Conservation (phyloP, 345 rosid species). For the Brassica juncea region DNA sequence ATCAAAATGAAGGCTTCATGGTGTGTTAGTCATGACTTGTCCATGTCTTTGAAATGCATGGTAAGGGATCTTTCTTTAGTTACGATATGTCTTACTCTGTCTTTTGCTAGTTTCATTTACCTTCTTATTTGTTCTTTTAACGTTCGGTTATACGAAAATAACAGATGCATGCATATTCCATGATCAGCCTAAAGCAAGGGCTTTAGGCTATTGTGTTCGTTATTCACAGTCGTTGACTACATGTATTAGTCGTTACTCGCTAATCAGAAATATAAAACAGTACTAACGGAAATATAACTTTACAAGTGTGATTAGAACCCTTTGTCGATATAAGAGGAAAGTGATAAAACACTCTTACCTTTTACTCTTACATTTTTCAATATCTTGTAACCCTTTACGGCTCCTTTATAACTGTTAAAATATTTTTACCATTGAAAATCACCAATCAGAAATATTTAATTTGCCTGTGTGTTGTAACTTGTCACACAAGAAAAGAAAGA, state of each 20-base stretch:
- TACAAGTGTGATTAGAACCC: too few species aligned
- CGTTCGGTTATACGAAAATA: not conserved
- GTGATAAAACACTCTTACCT: too few species aligned
- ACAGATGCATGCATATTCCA: not conserved
- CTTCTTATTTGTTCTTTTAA: not conserved
- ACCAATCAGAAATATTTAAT: too few species aligned
- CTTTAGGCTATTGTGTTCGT: not conserved
- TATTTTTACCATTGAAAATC: too few species aligned
- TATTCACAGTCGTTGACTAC: too few species aligned
- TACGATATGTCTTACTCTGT: not conserved
- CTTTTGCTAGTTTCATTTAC: not conserved
- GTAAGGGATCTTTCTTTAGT: slow-evolving; percentile 6
- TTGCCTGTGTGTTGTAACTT: not conserved
- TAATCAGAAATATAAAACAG: too few species aligned
- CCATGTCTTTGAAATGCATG: slow-evolving; percentile 18
- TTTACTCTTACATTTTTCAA: too few species aligned
- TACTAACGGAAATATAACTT: too few species aligned
- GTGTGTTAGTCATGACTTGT: slow-evolving; percentile 3
- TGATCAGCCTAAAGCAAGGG: not conserved
- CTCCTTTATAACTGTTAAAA: too few species aligned
- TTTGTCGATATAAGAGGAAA: too few species aligned
- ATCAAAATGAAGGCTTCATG: slow-evolving; percentile 11
- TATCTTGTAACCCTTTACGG: too few species aligned
- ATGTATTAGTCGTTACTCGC: too few species aligned
- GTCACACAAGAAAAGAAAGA: not conserved